phyloP scores from a whole-genome alignment of 2,329 filamentous ascomycete species.

The Botrytis pseudocinerea region DNA sequence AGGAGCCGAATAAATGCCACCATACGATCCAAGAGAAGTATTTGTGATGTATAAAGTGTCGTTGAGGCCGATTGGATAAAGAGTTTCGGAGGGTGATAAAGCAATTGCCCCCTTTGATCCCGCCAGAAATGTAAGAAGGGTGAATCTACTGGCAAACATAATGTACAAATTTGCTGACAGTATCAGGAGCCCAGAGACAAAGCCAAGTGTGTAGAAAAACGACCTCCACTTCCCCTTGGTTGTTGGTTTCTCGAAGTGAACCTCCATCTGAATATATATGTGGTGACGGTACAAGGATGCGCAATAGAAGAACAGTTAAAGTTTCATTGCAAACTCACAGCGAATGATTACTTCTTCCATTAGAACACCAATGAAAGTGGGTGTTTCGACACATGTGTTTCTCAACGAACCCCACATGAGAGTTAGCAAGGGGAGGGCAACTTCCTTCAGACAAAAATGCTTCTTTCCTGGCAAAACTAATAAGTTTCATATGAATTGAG shows the following conservation, averaged over 20 bases:
- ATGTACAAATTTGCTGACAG: background rate
- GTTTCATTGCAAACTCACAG: background rate
- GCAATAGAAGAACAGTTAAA: background rate
- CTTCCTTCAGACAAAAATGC: background rate
- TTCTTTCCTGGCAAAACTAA: background rate
- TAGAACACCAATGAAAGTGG: conserved; percentile 8
- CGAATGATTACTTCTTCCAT: background rate
- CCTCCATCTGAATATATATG: background rate
- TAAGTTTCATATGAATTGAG: background rate
- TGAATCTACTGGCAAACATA: background rate
- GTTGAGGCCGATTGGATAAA: conserved; percentile 44
- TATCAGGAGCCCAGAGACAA: background rate
- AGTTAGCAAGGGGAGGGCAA: background rate
- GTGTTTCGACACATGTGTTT: conserved; percentile 14
- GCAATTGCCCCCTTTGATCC: background rate
- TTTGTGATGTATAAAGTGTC: conserved; percentile 43
- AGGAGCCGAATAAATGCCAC: conserved; percentile 42
- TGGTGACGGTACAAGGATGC: background rate
- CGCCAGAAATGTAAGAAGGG: background rate
- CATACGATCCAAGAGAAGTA: conserved; percentile 42
- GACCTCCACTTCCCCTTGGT: background rate
- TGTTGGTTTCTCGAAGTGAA: background rate
- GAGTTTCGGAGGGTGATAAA: conserved; percentile 32
- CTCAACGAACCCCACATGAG: background rate
- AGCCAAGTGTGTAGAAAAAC: background rate